Base-by-base conservation (phyloP, 805 yeast species). In the Pichia membranifaciens region DNA sequence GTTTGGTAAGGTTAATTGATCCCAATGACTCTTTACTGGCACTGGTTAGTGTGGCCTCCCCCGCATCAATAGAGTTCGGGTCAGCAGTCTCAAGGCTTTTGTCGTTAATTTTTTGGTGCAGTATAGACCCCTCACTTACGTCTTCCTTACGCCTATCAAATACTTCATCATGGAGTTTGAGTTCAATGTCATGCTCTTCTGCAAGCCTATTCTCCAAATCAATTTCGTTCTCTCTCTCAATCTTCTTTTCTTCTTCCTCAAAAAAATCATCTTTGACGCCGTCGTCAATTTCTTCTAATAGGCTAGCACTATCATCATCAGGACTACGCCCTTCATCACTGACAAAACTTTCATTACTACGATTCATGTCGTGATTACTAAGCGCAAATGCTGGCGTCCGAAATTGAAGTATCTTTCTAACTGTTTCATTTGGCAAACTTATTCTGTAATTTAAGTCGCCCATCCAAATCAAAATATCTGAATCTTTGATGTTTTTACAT, bases 371-470 rank as follows among this genome's bases (percentile, higher is more conserved):
- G 13, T 16, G 34, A 32, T 29, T 41, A 22, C 22, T 25, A 15
- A 38, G 22, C 34, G 40, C 10, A 21, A 22, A 17, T 15, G 20
- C 29, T 16, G 51, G 44, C 9, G 35, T 33, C 6, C 45, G 34
- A 9, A 31, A 39, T 34, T 38, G 42, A 39, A 67, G 45, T 43
- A 69, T 54, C 5, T 58, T 51, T 52, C 88, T 71, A 1, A 87
- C 95, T 21, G 77, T 76, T 16, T 83, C 91, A 53, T 87, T 84
- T 0, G 82, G 74, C 55, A 86, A 67, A 33, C 79, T 70, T 36
- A 93, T 81, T 54, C 99, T 74, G 65, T 83, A 93, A 62, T 93
- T 93, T 65, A 95, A 82, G 65, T 93, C 99, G 7, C 99, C 99
- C 66, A 87, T 73, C 89, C 96, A 88, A 15, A 93, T 77, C 15